Evolutionary conservation across 2,329 filamentous ascomycete genomes (phyloP).

Genomic region (Cordyceps fumosorosea): DNA sequence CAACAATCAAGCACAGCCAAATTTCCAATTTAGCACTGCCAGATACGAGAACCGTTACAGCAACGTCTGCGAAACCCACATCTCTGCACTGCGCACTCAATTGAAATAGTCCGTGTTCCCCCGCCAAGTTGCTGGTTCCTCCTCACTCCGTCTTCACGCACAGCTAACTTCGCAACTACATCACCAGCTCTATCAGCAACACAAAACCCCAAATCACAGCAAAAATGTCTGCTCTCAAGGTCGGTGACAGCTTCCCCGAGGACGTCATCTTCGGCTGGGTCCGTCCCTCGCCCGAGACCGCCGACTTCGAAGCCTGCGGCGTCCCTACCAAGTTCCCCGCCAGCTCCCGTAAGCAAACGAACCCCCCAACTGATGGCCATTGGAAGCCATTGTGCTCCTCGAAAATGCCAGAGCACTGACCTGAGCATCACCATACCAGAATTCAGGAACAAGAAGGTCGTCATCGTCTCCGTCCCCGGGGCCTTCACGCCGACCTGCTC

Average conservation of each 20-base stretch:
- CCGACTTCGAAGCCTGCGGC: constrained; percentile 68
- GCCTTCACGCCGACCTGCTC: constrained; percentile 87
- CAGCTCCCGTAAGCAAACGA: constrained; percentile 52
- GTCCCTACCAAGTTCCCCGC: constrained; percentile 73
- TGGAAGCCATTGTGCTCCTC: neutral
- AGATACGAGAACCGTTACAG: neutral
- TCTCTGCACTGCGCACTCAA: neutral
- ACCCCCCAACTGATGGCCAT: neutral
- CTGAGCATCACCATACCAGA: constrained; percentile 28
- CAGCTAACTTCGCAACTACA: neutral
- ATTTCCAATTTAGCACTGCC: neutral
- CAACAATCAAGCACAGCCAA: neutral
- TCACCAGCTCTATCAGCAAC: constrained; percentile 1
- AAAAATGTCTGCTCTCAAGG: constrained; percentile 60
- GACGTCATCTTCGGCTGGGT: constrained; percentile 80
- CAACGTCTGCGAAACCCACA: too few species aligned
- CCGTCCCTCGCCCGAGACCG: constrained; percentile 63
- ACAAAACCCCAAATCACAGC: constrained; percentile 2
- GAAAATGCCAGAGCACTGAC: neutral
- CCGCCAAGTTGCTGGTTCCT: neutral
- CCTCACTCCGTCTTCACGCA: neutral
- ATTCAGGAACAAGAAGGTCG: constrained; percentile 50
- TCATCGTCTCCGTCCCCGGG: constrained; percentile 53
- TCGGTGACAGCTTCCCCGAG: constrained; percentile 76
- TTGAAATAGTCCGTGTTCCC: constrained; percentile 1